Base-by-base conservation (phyloP, 805 yeast genomes). In the Sugiyamaella chiloensis region DNA sequence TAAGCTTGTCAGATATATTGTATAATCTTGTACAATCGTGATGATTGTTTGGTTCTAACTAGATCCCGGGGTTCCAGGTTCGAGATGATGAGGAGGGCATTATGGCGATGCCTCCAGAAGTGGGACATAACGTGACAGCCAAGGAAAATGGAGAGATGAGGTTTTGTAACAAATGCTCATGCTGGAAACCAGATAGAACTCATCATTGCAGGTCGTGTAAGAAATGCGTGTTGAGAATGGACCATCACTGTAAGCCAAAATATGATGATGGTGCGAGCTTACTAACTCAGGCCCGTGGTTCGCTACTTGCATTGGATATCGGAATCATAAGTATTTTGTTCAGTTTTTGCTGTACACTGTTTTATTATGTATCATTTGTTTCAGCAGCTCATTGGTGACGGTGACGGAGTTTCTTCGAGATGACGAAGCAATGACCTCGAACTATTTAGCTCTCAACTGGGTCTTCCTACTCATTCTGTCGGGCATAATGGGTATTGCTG, bases 241-340 rank as follows among this genome's bases (percentile, higher is more conserved):
- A 48, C 73, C 85, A 50, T 76, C 77, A 66, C 68, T 95, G 64
- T 44, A 37, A 36, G 47, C 37, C 1, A 26, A 8, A 6, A 14
- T 2, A 12, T 19, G 20, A n/a, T n/a, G n/a, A n/a, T n/a, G n/a
- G n/a, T n/a, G n/a, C n/a, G n/a, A n/a, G n/a, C n/a, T n/a, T n/a
- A n/a, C n/a, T n/a, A n/a, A n/a, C n/a, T 24, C 37, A 44, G 47
- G 47, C 76, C 97, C 97, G 0, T 91, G 98, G 98, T 88, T 89
- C 64, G 83, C 95, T 1, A 72, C 80, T 4, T 90, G 97, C 64
- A 78, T 91, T 49, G 98, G 98, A 0, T 84, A 79, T 65, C 68
- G 69, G 24, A 91, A 91, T 65, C 89, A 86, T 54, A 85, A 88
- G 66, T 78, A 71, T 61, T 91, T 90, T 60, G 63, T 87, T 23